Evolutionary conservation across 192 early-diverging fungal genomes (phyloP).

Genomic region (Cladochytrium replicatum): DNA sequence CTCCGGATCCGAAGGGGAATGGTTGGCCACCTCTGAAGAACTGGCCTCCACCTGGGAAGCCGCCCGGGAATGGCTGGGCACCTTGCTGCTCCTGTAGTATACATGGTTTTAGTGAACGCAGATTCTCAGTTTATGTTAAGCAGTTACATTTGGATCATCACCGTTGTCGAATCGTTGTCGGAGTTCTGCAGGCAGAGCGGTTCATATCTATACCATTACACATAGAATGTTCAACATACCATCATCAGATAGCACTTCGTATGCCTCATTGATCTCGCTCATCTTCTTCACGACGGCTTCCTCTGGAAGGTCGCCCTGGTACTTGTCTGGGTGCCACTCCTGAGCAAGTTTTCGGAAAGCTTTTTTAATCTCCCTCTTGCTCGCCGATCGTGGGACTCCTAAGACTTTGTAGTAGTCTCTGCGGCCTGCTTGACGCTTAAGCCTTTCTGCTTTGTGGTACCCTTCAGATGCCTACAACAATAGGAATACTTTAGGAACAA

Average conservation of each 20-base stretch:
- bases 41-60: conserved; percentile 18
- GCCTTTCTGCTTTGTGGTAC: conserved; percentile 49
- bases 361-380: conserved; percentile 74
- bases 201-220: neutral
- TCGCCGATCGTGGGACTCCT: conserved; percentile 64
- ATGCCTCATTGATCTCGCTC: conserved; percentile 86
- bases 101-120: conserved; percentile 9
- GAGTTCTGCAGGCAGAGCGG: conserved; percentile 5
- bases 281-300: conserved; percentile 81
- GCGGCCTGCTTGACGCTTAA: conserved; percentile 43
- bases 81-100: conserved; percentile 12
- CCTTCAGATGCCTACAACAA: conserved; percentile 29
- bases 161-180: conserved; percentile 38
- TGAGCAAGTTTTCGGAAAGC: conserved; percentile 84
- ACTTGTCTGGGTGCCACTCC: conserved; percentile 61
- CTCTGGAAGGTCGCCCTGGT: conserved; percentile 57
- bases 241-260: conserved; percentile 62
- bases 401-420: conserved; percentile 97
- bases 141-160: conserved; percentile 47
- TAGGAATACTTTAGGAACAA: neutral
- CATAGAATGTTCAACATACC: too few relatives aligned
- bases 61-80: conserved; percentile 8
- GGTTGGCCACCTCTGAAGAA: conserved; percentile 15
- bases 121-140: too few relatives aligned
- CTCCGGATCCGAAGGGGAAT: conserved; percentile 16